Base-by-base conservation (phyloP, 1,284 basidiomycete species). In the Ustilago nuda region DNA sequence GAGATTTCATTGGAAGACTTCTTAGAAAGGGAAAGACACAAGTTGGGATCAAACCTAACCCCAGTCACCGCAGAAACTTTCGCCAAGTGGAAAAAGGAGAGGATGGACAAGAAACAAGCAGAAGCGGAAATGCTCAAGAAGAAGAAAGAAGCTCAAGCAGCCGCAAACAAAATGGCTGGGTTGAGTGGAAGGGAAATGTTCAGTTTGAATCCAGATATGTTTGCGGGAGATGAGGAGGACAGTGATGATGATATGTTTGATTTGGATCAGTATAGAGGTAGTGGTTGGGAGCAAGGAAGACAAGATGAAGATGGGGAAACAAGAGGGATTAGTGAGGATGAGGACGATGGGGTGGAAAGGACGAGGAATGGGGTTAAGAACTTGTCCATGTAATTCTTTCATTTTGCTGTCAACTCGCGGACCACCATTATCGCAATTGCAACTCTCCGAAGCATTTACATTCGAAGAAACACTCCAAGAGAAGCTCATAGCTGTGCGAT, bases 111-210 rank as follows among this genome's bases (percentile, higher is more conserved):
- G 88, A 97, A 92, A 70, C 57, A 88, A 93, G 69, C 89, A 93
- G 91, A 91, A 93, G 88, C 95, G 94, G 91, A 99, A 95, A 87
- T 89, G 91, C 27, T 91, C 63, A 90, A 90, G 84, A 95, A 93
- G 87, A 90, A 94, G 54, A 99, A 99, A 88, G 92, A 92, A 59
- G 86, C 90, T 4, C 92, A 94, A 80, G 90, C 90, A 7, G 91
- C 92, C 4, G 94, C 94, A 5, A 96, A 96, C 79, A 98, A 98
- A 90, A 91, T 89, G 86, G 90, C 89, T 41, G 97, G 96, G 60
- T 94, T 99, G 93, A 94, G 93, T 70, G 96, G 96, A 61, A 90
- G 94, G 87, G 97, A 99, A 87, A 88, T 99, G 87, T 94, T 94
- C 80, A 83, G 90, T 88, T 95, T 94, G 89, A 95, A 98, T 86